A percentile compares a stretch with the other conserved stretches of the same genome.
Conservation (phyloP, 2,329 filamentous ascomycete genomes). For the Phialophora macrospora region DNA sequence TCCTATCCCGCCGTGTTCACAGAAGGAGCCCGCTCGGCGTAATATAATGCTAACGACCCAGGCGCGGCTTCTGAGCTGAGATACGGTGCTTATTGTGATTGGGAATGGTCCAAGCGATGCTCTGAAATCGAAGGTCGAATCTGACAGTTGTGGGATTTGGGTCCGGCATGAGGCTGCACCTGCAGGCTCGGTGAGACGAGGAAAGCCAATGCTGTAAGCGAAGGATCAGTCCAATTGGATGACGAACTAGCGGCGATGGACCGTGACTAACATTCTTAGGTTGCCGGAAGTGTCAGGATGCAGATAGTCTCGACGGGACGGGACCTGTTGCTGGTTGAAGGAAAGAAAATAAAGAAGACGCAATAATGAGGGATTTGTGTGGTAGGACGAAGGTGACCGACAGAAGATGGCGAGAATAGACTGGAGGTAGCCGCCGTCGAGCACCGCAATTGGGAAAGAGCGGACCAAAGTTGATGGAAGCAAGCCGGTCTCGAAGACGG, state of each 20-base stretch:
- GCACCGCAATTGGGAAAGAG: background rate
- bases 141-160: conserved; percentile 1
- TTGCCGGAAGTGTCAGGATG: background rate
- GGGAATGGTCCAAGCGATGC: background rate
- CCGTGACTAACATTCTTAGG: background rate
- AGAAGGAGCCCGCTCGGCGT: background rate
- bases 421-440: background rate
- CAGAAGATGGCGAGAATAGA: background rate
- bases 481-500: background rate
- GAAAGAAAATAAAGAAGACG: background rate
- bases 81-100: conserved; percentile 20
- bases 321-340: background rate
- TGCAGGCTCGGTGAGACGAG: conserved; percentile 2
- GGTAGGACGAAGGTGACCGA: background rate
- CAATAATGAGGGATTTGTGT: background rate
- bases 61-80: conserved; percentile 7
- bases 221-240: background rate
- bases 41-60: conserved; percentile 8
- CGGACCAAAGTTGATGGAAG: background rate
- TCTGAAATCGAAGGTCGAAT: background rate
- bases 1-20: background rate
- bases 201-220: conserved; percentile 7
- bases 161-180: conserved; percentile 2
- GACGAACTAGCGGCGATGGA: background rate
- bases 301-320: background rate